Conservation (phyloP, 2,329 filamentous ascomycete genomes). For the Botrytis porri region DNA sequence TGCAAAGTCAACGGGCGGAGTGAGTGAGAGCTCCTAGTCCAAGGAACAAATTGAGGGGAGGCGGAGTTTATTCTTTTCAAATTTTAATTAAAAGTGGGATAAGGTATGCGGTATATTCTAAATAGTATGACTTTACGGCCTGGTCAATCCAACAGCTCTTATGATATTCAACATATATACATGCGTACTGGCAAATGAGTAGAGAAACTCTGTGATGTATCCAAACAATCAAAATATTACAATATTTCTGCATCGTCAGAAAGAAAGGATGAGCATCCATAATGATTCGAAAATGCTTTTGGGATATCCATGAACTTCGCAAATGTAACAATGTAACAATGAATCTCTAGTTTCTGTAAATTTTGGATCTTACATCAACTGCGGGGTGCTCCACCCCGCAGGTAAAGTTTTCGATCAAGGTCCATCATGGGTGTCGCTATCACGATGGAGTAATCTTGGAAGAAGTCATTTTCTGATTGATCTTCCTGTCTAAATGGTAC, state of each 20-base stretch:
- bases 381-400: not conserved
- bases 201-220: not conserved
- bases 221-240: not conserved
- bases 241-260: not conserved
- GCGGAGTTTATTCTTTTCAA: not conserved
- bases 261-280: not conserved
- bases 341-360: not conserved
- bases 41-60: not conserved
- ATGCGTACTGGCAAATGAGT: not conserved
- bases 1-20: not conserved
- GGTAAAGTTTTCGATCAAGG: not conserved
- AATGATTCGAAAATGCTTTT: not conserved
- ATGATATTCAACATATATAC: not conserved
- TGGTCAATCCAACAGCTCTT: not conserved
- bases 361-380: not conserved
- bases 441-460: not conserved
- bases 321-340: too few relatives aligned
- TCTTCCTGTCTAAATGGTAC: not conserved
- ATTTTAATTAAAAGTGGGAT: too few relatives aligned
- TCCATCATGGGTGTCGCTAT: not conserved
- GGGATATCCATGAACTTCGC: not conserved
- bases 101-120: not conserved
- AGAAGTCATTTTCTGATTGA: not conserved
- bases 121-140: not conserved
- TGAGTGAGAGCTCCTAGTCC: not conserved